Base-by-base conservation (phyloP, 2,329 filamentous ascomycete genomes). In the Ophiostoma ips region DNA sequence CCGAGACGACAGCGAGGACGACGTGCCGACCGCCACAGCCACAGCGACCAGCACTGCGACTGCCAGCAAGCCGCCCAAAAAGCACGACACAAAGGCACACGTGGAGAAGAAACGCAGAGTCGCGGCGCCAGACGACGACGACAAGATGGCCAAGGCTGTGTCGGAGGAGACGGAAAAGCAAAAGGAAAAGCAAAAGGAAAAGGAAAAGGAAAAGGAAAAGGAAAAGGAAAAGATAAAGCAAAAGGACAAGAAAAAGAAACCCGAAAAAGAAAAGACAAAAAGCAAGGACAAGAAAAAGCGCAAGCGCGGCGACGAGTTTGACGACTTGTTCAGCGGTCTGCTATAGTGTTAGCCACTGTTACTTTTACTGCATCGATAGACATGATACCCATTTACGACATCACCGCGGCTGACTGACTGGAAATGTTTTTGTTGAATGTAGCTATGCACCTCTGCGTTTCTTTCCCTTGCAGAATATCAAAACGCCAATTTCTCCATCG, bases 261-360 rank as follows among this genome's bases (percentile, higher is more conserved):
- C n/a, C n/a, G 38, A 50, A n/a, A 33, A 40, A 3, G 28, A 49
- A 49, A 48, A 51, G 18, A 53, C 50, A 40, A 50, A 50, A 21
- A 49, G 54, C 18, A 71, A 66, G 53, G 52, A 43, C 45, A 63
- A 53, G 55, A 60, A 60, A 51, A 62, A 65, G 54, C 67, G 63
- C 56, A 71, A 70, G 58, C 16, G 36, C 12, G 52, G 55, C 16
- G 60, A 88, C 60, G 82, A 60, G 38, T 84, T 90, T 50, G 84
- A 88, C 54, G 79, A 81, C 59, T 64, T 90, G 21, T 92, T 92
- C 59, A 73, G 71, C 48, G 74, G 74, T 10, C 63, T 86, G 10
- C 58, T 76, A 38, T 74, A 55, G 18, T 16, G n/a, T 33, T 31
- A 36, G 31, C 12, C 24, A 28, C 38, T 13, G n/a, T 46, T 15